Base-by-base conservation (phyloP, 371 early-diverging fungal genomes). In the Capniomyces stellatus region DNA sequence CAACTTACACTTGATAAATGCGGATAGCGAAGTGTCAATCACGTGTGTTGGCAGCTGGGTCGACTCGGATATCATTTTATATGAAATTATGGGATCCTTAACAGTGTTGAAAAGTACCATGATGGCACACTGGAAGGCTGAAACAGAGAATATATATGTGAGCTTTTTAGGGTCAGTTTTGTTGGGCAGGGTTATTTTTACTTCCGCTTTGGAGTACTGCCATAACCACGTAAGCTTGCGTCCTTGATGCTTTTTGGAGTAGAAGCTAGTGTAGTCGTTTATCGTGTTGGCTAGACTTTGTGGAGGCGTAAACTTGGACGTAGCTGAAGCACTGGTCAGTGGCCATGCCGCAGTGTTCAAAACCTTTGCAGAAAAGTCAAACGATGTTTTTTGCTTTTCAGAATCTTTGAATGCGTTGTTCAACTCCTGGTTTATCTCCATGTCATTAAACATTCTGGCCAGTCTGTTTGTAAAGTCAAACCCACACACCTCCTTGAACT, bases 201-300 rank as follows among this genome's bases (percentile, higher is more conserved):
- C 64, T 60, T 93, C 93, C 24, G 85, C 92, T 60, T 84, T 85
- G 30, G 83, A 83, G 29, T 83, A 66, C 63, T 90, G 84, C 76
- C 84, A 88, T n/a, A 90, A 71, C 92, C 91, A 91, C 64, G 82
- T 89, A 52, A 93, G 66, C 64, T 87, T 85, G 46, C 90, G 79
- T 2, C 87, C 87, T 22, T 75, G 72, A 55, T 90, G 83, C 72
- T 89, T 82, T 56, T 71, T 74, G 52, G 81, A 75, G 62, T 91
- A 92, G 58, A 83, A 93, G 25, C 71, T 67, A 56, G 81, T 81
- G 76, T 87, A 92, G 25, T 77, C 72, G 52, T 89, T 83, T 50
- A 82, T 82, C 13, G 79, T 78, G 57, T 75, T 78, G 54, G 82
- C 76, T 24, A 87, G 78, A 54, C 83, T 87, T 40, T 82, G 76